Conservation (phyloP, 1,284 basidiomycete species). For the Fistulinella staudtii region DNA sequence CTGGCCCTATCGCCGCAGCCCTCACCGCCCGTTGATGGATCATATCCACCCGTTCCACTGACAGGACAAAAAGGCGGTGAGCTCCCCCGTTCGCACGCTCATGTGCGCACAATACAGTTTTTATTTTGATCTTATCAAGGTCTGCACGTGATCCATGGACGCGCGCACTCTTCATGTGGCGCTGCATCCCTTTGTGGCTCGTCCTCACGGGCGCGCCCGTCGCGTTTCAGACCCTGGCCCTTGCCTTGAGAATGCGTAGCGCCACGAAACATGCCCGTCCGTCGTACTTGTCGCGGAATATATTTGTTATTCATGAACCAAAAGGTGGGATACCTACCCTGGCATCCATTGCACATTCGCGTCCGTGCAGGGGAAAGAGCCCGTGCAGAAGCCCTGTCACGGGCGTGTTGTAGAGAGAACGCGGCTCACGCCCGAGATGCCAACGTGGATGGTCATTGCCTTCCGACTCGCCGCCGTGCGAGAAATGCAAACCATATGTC, state of each 20-base stretch:
- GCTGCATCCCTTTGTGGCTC: not conserved
- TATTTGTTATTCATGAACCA: too few relatives aligned
- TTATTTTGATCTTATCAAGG: not conserved
- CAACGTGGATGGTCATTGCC: too few relatives aligned
- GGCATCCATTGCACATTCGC: constrained; percentile 5
- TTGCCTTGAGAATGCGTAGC: not conserved
- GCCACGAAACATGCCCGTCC: not conserved
- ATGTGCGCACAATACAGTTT: not conserved
- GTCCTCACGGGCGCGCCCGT: not conserved
- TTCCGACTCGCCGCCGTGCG: too few relatives aligned
- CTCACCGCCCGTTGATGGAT: not conserved
- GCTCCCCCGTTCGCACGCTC: not conserved
- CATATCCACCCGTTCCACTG: not conserved
- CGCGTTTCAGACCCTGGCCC: not conserved
- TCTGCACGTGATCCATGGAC: too few relatives aligned
- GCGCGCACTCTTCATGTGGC: too few relatives aligned
- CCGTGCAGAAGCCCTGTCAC: too few relatives aligned
- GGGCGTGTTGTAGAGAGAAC: too few relatives aligned
- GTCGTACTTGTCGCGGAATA: too few relatives aligned
- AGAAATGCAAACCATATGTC: too few relatives aligned
- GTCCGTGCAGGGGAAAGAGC: constrained; percentile 2
- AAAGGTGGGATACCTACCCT: too few relatives aligned
- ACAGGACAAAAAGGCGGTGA: not conserved
- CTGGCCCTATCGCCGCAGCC: not conserved
- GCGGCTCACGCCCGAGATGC: too few relatives aligned